phyloP scores from a whole-genome alignment of 164 flowering plant species.

The Dillenia suffruticosa region DNA sequence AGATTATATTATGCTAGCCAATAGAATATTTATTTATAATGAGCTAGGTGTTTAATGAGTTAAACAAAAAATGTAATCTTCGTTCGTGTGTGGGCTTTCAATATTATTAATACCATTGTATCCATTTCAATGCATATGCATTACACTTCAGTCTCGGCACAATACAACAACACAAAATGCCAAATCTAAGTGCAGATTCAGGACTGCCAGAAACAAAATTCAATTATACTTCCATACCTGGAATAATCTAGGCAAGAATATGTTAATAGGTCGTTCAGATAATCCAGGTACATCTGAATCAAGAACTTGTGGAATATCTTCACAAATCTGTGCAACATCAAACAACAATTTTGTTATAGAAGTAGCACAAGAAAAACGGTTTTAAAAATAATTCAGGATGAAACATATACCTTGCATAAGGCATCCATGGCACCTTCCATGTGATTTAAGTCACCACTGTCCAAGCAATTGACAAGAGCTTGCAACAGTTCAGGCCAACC shows the following conservation, averaged over 20 bases:
- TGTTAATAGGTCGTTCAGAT: constrained; percentile 83
- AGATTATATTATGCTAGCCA: too few species aligned
- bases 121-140: too few species aligned
- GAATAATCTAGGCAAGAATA: constrained; percentile 78
- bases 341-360: constrained; percentile 1
- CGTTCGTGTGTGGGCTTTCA: too few species aligned
- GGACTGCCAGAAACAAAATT: neutral
- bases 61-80: too few species aligned
- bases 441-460: constrained; percentile 77
- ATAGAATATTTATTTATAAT: too few species aligned
- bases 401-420: constrained; percentile 71
- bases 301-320: constrained; percentile 90
- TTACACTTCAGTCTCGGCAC: too few species aligned
- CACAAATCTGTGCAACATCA: constrained; percentile 67
- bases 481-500: constrained; percentile 95
- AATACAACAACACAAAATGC: too few species aligned
- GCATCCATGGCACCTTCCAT: constrained; percentile 99
- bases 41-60: too few species aligned
- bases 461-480: constrained; percentile 80
- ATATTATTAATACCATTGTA: too few species aligned
- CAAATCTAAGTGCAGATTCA: neutral
- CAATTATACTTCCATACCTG: constrained; percentile 41
- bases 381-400: neutral
- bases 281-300: constrained; percentile 88
- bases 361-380: neutral